Evolutionary conservation across 176 grass and related monocot species (phyloP), one percentile per base, ranked within the genome.

Genomic region (Eleusine coracana): DNA sequence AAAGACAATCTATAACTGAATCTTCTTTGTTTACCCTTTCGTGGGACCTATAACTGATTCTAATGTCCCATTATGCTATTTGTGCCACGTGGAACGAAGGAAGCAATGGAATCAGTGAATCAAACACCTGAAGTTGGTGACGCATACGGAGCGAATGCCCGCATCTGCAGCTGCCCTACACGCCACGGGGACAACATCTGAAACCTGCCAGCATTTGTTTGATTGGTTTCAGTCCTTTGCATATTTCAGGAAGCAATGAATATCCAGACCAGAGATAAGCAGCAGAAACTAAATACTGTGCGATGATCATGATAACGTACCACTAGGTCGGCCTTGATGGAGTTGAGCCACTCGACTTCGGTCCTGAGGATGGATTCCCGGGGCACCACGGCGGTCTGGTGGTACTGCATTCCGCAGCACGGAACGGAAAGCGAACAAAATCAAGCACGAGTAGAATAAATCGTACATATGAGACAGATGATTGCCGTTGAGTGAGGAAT

Each of bases 311-410:
- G 25, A 7, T 59, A 23, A 63, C 60, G 10, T 63, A 98, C 96
- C 92, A 93, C 92, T 82, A 98, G 37, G 83, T 98, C 96, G 7
- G 96, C 96, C 80, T 92, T 95, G 82, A 98, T 98, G 4, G 87
- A 88, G 80, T 90, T 87, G 54, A 98, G 89, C 96, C 96, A 98
- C 76, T 93, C 96, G 70, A 92, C 92, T 71, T 98, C 96, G 10
- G 96, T 91, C 74, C 54, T 90, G 56, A 98, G 90, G 72, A 98
- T 98, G 7, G 87, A 91, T 64, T 88, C 85, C 21, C 92, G 89
- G n/a, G 96, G 96, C 76, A 98, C 63, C 69, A 98, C 96, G 54
- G 96, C 96, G 71, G 96, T 98, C 85, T 98, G 76, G 80, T 90
- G 92, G 82, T 98, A 98, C 96, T 98, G 88, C 85, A 91, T 80